Evolutionary conservation across 371 early-diverging fungal species (phyloP), one percentile per base, ranked within the genome.

Genomic region (Encephalitozoon intestinalis): DNA sequence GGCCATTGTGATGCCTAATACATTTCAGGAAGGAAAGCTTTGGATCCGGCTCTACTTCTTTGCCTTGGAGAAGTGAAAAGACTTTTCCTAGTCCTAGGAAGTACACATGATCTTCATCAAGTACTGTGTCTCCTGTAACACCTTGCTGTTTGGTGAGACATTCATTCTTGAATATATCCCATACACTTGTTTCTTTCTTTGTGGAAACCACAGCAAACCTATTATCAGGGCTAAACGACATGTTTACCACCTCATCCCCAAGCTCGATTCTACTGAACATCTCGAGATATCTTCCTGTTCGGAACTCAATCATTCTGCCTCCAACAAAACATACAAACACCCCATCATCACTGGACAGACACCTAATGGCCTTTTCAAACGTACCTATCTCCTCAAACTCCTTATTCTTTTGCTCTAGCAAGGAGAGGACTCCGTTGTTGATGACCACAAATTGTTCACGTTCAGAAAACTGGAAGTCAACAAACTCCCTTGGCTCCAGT

Each of bases 151-250:
- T 44, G 23, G 30, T 34, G 18, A 73, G 3, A 30, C 41, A 41
- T 43, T 43, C 39, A 15, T 41, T 63, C 30, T 30, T 63, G 49
- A 44, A 23, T 41, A 66, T 41, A 31, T 73, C 43, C 40, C 63
- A 74, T 41, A 79, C 25, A 53, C 39, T 8, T 30, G 64, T 23
- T 26, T 39, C 44, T 25, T 68, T 52, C 21, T 0, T 41, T 30
- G 54, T 52, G 25, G 12, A 18, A 6, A 75, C 30, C 11, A 34
- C 43, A 25, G 70, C 21, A 30, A 44, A 70, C 18, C 23, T 66
- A 28, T 75, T 70, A 26, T 64, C 41, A 6, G 21, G 26, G n/a
- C 53, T 52, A 39, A 75, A 79, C 28, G n/a, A n/a, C 12, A 54
- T 26, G 2, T 18, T 28, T 21, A 15, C 12, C n/a, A 72, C 58